Evolutionary conservation across 176 grass and related monocot genomes (phyloP).

Genomic region (Puya raimondii): DNA sequence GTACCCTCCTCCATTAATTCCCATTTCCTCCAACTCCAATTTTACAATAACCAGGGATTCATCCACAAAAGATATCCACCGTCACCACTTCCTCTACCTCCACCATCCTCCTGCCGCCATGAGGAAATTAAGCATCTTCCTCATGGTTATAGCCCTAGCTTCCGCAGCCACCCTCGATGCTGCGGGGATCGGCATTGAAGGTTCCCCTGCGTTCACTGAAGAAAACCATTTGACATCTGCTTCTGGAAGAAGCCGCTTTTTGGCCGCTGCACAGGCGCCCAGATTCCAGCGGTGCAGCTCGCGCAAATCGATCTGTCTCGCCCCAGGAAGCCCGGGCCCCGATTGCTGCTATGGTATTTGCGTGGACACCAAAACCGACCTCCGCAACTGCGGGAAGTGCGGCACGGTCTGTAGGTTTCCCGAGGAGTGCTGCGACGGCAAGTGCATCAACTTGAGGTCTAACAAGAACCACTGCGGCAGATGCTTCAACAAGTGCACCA

Average conservation of each 20-base stretch:
- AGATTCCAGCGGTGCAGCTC: neutral
- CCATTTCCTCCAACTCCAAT: too few relatives aligned
- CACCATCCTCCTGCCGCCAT: neutral
- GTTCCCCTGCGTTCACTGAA: neutral
- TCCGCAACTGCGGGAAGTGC: conserved; percentile 30
- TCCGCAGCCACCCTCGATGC: neutral
- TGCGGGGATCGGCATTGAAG: neutral
- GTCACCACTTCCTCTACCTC: neutral
- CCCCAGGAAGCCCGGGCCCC: conserved; percentile 11
- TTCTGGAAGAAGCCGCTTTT: neutral
- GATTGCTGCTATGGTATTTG: conserved; percentile 32
- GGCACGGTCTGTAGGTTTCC: conserved; percentile 20
- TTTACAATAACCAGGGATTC: too few relatives aligned
- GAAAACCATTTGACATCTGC: neutral
- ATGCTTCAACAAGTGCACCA: neutral
- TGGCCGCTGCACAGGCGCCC: neutral
- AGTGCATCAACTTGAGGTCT: conserved; percentile 18
- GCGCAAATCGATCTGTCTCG: conserved; percentile 18
- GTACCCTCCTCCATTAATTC: neutral
- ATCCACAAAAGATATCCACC: neutral
- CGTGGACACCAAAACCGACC: conserved; percentile 22
- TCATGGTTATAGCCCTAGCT: neutral
- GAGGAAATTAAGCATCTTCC: neutral
- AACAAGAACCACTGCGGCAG: conserved; percentile 25
- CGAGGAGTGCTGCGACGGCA: conserved; percentile 22